A percentile compares a stretch with the other conserved stretches of the same genome.
Evolutionary conservation across 768 basidiomycete genomes (phyloP).

Genomic region (Kwoniella bestiolae): DNA sequence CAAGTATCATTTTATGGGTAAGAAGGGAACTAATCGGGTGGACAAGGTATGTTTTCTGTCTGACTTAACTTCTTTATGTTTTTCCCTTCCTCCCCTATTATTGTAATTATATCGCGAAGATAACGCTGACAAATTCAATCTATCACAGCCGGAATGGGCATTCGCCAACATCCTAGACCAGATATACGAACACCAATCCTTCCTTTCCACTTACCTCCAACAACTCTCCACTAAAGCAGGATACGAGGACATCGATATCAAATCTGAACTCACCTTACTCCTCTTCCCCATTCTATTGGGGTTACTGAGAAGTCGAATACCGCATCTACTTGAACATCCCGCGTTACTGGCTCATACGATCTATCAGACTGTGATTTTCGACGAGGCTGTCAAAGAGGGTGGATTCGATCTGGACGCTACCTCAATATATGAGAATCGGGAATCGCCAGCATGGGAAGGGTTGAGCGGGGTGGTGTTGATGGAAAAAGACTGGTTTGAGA

Average conservation of each 20-base stretch:
- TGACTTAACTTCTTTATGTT: too few relatives aligned
- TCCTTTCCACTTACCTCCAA: conserved; percentile 78
- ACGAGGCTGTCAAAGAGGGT: conserved; percentile 73
- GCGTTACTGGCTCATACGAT: conserved; percentile 92
- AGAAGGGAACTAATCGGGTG: conserved; percentile 81
- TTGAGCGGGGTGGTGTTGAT: conserved; percentile 80
- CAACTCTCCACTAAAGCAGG: conserved; percentile 69
- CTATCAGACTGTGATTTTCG: conserved; percentile 87
- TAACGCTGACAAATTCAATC: neutral
- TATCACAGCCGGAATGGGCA: conserved; percentile 88
- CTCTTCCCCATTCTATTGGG: conserved; percentile 76
- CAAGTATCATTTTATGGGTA: conserved; percentile 91
- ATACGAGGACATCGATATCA: conserved; percentile 70
- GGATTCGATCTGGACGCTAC: conserved; percentile 67
- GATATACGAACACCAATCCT: conserved; percentile 78
- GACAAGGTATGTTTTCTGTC: conserved; percentile 71
- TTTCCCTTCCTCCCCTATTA: neutral
- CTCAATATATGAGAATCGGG: conserved; percentile 28
- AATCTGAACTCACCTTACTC: conserved; percentile 82
- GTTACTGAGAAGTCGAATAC: conserved; percentile 76
- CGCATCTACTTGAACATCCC: conserved; percentile 73
- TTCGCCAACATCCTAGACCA: conserved; percentile 89
- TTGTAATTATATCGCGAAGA: too few relatives aligned
- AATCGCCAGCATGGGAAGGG: conserved; percentile 67
- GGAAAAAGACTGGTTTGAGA: conserved; percentile 83